Base-by-base conservation (phyloP, 2,329 filamentous ascomycete genomes). In the Fusarium humuli region DNA sequence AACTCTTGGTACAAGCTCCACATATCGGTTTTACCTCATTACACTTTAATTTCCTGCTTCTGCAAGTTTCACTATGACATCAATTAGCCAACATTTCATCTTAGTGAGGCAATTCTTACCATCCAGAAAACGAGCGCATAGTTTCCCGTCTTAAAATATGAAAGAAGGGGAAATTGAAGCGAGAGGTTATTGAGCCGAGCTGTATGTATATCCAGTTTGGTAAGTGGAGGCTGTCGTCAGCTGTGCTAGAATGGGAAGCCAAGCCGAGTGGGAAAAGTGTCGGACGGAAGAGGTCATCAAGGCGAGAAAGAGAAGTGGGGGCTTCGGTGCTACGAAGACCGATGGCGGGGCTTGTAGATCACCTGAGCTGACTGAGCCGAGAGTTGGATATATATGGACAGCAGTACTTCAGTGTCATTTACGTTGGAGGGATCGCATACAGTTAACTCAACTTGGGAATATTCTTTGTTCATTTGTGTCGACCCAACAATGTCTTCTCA, bases 21-120 rank as follows among this genome's bases (percentile, higher is more conserved):
- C 75, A 77, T 1, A 61, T 18, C 0, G 75, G 75, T 6, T 70
- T 74, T 1, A 18, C 42, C 29, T 77, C 73, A 37, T 77, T 70
- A 7, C 75, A 77, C 37, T 77, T 77, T 5, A 77, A 4, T 18
- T 77, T 77, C 11, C 75, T 66, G 18, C 42, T 61, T 61, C 72
- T 64, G 22, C 73, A 75, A 3, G 72, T 75, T 13, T 69, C 50
- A 4, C 73, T 74, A 13, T 7, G 10, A 40, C 7, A 3, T 73
- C 20, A 57, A 59, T 23, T 7, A 44, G 12, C 5, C 4, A 16
- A 2, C 9, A 7, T 32, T 11, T 1, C 1, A 11, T 18, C 5
- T 7, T 5, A 1, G 2, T 34, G 14, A 37, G n/a, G 11, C 11
- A 3, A 9, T 7, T 12, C 44, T 18, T 54, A 74, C 72, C 72